Percentiles rank a stretch among this genome's conserved stretches.
Conservation (phyloP, 331 rosid species). For the Stylosanthes scabra region DNA sequence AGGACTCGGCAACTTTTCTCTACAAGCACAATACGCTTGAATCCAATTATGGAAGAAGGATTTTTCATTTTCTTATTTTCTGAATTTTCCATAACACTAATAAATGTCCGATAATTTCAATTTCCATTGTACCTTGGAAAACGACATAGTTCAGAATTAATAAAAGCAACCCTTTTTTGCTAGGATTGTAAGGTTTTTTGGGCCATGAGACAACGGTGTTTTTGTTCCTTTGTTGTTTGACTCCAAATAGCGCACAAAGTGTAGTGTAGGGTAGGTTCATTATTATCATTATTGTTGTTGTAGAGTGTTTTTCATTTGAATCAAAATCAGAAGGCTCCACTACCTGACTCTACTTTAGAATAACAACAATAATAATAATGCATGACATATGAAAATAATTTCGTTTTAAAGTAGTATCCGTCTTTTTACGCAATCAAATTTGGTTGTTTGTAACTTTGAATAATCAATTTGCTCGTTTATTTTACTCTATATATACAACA, state of each 20-base stretch:
- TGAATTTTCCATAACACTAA: background rate
- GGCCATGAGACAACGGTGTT: background rate
- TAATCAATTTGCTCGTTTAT: no score
- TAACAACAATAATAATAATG: no score
- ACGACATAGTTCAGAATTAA: background rate
- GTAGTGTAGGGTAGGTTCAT: background rate
- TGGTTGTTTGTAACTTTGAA: no score
- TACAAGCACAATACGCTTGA: background rate
- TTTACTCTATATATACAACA: no score
- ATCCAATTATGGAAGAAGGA: background rate
- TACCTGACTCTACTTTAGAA: no score
- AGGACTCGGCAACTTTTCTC: background rate
- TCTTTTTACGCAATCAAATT: no score
- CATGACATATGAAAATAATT: no score
- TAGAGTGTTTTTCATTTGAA: constrained; percentile 9
- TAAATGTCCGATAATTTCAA: background rate
- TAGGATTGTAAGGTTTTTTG: background rate
- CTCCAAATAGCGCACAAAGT: constrained; percentile 20
- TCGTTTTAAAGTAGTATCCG: no score
- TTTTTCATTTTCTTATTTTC: background rate
- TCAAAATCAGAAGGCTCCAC: background rate
- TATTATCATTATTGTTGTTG: background rate
- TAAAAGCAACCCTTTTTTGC: background rate
- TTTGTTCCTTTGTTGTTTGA: constrained; percentile 12
- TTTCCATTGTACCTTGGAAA: background rate